These are phyloP conservation scores for Tubosaeta sp. DNA, from an alignment of 768 basidiomycete genomes.

Conservation along the genomic window DNA sequence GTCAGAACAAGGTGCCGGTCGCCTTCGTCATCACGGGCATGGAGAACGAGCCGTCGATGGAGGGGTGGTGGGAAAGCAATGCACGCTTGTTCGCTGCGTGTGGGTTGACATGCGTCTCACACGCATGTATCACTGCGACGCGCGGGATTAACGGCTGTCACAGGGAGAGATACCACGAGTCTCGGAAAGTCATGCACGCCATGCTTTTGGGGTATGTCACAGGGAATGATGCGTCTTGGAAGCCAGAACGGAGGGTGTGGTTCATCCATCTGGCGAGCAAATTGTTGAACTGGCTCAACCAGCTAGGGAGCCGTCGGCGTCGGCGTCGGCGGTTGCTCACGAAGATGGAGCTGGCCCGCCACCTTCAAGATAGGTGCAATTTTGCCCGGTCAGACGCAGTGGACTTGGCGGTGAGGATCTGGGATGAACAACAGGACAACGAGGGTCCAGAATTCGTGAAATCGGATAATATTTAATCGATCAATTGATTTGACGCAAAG, in stretches of 20 bases:
- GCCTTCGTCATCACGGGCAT: slow-evolving; percentile 30
- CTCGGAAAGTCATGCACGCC: slow-evolving; percentile 23
- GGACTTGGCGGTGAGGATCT: slow-evolving; percentile 22
- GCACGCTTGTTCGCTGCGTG: slow-evolving; percentile 25
- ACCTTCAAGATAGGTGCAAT: slow-evolving; percentile 21
- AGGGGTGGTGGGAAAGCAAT: slow-evolving; percentile 33
- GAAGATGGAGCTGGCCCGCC: slow-evolving; percentile 13
- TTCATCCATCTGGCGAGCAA: slow-evolving; percentile 21
- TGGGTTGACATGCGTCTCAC: slow-evolving; percentile 23
- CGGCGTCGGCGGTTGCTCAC: slow-evolving; percentile 14
- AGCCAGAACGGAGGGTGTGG: slow-evolving; percentile 20
- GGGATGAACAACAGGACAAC: slow-evolving; percentile 18
- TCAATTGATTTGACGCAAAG: slow-evolving; percentile 1
- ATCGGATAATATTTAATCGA: slow-evolving; percentile 10
- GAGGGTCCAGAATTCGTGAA: slow-evolving; percentile 24
- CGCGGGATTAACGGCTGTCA: slow-evolving; percentile 23
- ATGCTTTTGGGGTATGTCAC: slow-evolving; percentile 19
- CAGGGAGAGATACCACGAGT: slow-evolving; percentile 30
- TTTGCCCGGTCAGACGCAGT: slow-evolving; percentile 20
- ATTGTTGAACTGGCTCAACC: slow-evolving; percentile 18
- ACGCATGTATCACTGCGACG: slow-evolving; percentile 38
- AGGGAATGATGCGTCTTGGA: slow-evolving; percentile 15
- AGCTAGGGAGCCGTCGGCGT: background rate
- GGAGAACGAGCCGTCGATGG: slow-evolving; percentile 32
- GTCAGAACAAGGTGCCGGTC: slow-evolving; percentile 29